Percentiles rank a stretch among this genome's conserved stretches.
Evolutionary conservation across 1,284 basidiomycete genomes (phyloP).

Genomic region (Cutaneotrichosporon daszewskae): DNA sequence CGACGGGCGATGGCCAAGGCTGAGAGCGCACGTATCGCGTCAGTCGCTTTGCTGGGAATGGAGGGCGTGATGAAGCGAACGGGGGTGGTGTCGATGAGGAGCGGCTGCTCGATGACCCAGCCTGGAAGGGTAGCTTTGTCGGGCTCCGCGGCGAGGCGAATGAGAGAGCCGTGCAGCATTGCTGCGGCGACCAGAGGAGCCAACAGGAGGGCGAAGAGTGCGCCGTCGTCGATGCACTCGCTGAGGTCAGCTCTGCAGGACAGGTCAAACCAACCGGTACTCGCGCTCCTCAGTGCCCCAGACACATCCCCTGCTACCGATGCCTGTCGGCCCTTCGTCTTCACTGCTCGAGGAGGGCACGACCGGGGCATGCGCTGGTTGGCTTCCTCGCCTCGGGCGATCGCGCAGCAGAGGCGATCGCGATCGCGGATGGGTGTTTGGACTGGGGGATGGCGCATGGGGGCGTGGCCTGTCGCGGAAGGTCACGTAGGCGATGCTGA

Average conservation of each 20-base stretch:
- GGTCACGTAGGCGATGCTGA: slow-evolving; percentile 7
- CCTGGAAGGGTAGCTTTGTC: slow-evolving; percentile 51
- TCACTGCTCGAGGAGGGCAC: neutral
- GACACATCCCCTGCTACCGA: slow-evolving; percentile 35
- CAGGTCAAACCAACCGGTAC: slow-evolving; percentile 32
- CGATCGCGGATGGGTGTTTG: neutral
- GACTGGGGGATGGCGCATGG: neutral
- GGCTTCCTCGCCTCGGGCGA: neutral
- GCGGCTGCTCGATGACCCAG: slow-evolving; percentile 73
- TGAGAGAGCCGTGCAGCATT: slow-evolving; percentile 54
- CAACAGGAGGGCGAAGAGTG: slow-evolving; percentile 69
- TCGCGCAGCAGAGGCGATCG: neutral
- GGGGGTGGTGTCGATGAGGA: slow-evolving; percentile 42
- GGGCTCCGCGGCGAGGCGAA: slow-evolving; percentile 29
- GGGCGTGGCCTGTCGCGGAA: slow-evolving; percentile 19
- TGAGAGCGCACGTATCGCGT: slow-evolving; percentile 52
- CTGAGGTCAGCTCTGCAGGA: slow-evolving; percentile 46
- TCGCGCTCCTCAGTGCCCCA: slow-evolving; percentile 48
- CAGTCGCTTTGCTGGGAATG: slow-evolving; percentile 27
- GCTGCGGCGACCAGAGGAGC: slow-evolving; percentile 69
- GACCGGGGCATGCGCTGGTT: slow-evolving; percentile 6
- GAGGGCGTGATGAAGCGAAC: slow-evolving; percentile 34
- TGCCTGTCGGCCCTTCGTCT: slow-evolving; percentile 19
- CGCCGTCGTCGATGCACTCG: slow-evolving; percentile 74
- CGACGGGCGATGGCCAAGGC: slow-evolving; percentile 67